Evolutionary conservation across 2,329 filamentous ascomycete species (phyloP).

Genomic region (Tolypocladium amazonense): DNA sequence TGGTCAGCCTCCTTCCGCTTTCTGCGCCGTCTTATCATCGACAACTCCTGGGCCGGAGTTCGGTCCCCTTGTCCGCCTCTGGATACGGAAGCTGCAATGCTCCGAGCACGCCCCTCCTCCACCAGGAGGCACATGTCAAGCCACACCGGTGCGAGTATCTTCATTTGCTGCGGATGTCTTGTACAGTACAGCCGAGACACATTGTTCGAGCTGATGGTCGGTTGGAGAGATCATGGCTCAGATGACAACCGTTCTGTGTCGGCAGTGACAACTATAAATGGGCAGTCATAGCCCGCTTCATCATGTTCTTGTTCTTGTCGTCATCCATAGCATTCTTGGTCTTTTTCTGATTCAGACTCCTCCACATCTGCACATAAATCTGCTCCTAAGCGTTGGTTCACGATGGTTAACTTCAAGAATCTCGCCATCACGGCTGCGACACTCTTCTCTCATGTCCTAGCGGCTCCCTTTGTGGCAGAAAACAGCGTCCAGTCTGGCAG

Average conservation of each 20-base stretch:
- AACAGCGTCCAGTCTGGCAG: conserved; percentile 1
- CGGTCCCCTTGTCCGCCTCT: neutral
- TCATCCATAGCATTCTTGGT: neutral
- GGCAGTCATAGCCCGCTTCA: neutral
- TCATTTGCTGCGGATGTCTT: neutral
- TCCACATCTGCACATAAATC: neutral
- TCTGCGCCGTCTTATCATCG: neutral
- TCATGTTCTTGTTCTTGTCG: neutral
- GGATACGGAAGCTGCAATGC: conserved; percentile 1
- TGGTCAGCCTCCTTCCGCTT: neutral
- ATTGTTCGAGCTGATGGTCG: neutral
- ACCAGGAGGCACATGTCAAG: conserved; percentile 4
- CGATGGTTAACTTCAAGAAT: conserved; percentile 19
- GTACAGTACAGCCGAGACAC: neutral
- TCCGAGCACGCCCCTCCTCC: conserved; percentile 1
- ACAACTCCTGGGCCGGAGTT: neutral
- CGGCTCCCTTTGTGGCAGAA: conserved; percentile 11
- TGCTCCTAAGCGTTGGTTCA: conserved; percentile 4
- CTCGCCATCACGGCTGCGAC: conserved; percentile 13
- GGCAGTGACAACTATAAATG: neutral
- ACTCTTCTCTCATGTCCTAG: conserved; percentile 11
- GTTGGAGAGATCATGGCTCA: neutral
- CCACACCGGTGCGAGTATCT: neutral
- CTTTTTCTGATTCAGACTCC: neutral
- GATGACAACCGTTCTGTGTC: neutral